Base-by-base conservation (phyloP, 1,284 basidiomycete species). In the Meira miltonrushii region DNA sequence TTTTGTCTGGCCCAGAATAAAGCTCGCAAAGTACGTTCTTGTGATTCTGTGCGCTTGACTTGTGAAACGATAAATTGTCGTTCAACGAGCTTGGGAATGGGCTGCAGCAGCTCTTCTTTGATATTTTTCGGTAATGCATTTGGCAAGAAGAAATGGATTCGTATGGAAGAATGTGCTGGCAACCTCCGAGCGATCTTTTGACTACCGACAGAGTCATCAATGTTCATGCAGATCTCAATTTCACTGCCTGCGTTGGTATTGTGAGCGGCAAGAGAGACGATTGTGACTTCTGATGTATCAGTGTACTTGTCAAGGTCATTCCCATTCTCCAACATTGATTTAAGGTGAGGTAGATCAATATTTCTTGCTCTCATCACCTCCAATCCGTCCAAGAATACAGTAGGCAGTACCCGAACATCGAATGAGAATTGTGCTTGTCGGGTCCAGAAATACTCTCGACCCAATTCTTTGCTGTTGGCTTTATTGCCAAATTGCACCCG, bases 181-280 rank as follows among this genome's bases (percentile, higher is more conserved):
- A 48, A 23, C 5, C 25, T 48, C 3, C 28, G 28, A 33, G 8
- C 28, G 8, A 33, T 33, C 8, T 33, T 33, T 33, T 33, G 28
- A 33, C 8, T 33, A 4, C 28, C 28, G 28, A 33, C 8, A 33
- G 28, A 33, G 28, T 33, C 28, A 33, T 33, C 8, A 8, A 33
- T 8, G 28, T 33, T 33, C 28, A 33, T 33, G 28, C 28, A 33
- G 8, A 33, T 33, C 8, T 86, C 81, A 58, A 97, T 85, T 0
- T 83, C 85, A 8, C 94, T 87, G 71, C 93, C 88, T 72, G 97
- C 94, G 0, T 92, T 89, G 25, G 88, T 81, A 75, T 98, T 98
- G 54, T 87, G 83, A 13, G 97, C 86, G 73, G 92, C 89, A 37
- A 96, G 79, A 1, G 86, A 86, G 71, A 96, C 86, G 78, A 48